Conservation (phyloP, 345 rosid genomes). For the Lagerstroemia speciosa region DNA sequence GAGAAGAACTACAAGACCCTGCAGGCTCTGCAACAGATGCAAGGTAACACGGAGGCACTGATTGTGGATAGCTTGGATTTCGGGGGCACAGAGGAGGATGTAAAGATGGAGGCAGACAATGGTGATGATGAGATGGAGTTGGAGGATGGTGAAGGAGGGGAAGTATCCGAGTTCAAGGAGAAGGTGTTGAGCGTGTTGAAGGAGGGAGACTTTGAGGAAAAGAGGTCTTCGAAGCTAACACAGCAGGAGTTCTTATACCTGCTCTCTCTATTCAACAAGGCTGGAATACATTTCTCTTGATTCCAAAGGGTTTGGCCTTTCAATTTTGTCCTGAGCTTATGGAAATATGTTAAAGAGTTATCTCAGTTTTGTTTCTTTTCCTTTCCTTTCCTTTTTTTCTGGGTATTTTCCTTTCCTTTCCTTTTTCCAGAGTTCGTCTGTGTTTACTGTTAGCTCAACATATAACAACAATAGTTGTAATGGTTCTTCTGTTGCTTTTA, state of each 20-base stretch:
- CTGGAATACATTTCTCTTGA: conserved; percentile 56
- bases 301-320: neutral
- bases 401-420: too few relatives aligned
- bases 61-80: conserved; percentile 18
- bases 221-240: conserved; percentile 38
- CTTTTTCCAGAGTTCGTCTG: too few relatives aligned
- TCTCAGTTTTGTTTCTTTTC: too few relatives aligned
- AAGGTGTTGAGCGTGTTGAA: conserved; percentile 56
- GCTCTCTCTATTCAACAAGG: conserved; percentile 79
- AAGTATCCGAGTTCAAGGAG: conserved; percentile 51
- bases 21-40: conserved; percentile 42
- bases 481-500: too few relatives aligned
- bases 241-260: conserved; percentile 77
- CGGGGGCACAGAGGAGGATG: conserved; percentile 29
- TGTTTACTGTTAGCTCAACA: too few relatives aligned
- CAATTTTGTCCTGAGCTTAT: neutral
- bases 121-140: conserved; percentile 31
- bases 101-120: conserved; percentile 45
- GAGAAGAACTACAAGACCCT: conserved; percentile 84
- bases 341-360: too few relatives aligned
- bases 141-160: conserved; percentile 30
- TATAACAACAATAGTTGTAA: too few relatives aligned
- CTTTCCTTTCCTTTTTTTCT: too few relatives aligned
- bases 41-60: conserved; percentile 13
- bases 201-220: conserved; percentile 62